Percentiles rank a stretch among this genome's conserved stretches.
phyloP scores from a whole-genome alignment of 768 basidiomycete genomes.

The Macrolepiota fuliginosa region DNA sequence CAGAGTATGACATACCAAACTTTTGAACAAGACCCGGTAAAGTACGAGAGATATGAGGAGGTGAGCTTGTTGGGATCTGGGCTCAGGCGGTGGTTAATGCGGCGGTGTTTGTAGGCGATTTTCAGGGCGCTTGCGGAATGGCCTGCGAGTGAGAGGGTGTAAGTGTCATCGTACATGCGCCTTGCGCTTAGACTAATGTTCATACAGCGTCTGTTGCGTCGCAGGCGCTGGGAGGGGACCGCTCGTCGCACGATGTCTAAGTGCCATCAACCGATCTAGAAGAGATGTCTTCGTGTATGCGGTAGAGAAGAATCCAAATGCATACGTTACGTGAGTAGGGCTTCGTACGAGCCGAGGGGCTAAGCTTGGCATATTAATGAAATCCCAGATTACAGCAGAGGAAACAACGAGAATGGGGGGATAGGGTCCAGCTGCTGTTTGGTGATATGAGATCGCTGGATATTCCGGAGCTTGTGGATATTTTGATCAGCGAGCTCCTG shows the following conservation, averaged over 20 bases:
- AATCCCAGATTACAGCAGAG: constrained; percentile 75
- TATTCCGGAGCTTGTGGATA: constrained; percentile 86
- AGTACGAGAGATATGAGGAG: constrained; percentile 95
- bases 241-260: constrained; percentile 80
- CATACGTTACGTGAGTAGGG: constrained; percentile 78
- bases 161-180: constrained; percentile 24
- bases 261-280: constrained; percentile 66
- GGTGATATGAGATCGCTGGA: constrained; percentile 91
- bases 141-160: constrained; percentile 61
- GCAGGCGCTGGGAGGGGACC: constrained; percentile 96
- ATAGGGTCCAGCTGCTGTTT: constrained; percentile 76
- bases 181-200: neutral
- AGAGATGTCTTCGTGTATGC: constrained; percentile 73
- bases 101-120: constrained; percentile 58
- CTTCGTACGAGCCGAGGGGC: constrained; percentile 13
- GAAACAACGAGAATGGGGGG: constrained; percentile 79
- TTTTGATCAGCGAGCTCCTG: constrained; percentile 92
- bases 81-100: constrained; percentile 8
- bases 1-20: constrained; percentile 96
- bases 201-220: constrained; percentile 74
- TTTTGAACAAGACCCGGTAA: constrained; percentile 97
- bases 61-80: constrained; percentile 29
- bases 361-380: neutral
- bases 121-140: constrained; percentile 77
- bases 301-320: constrained; percentile 96